phyloP scores from a whole-genome alignment of 208 protist genomes.

The Perkinsela sp. region DNA sequence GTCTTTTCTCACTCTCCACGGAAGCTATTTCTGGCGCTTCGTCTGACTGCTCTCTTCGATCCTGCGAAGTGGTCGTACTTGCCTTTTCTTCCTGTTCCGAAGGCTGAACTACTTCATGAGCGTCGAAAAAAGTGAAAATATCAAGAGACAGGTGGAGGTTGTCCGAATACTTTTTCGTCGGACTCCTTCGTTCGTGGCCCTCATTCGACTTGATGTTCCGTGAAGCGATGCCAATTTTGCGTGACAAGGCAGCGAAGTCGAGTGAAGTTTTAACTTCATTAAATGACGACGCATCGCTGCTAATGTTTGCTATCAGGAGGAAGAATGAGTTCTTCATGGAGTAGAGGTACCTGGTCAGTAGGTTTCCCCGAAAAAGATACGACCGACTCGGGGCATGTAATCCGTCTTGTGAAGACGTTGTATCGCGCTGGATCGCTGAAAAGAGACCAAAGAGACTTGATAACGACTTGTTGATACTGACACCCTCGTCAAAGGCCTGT shows the following conservation, averaged over 20 bases:
- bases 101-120: no score
- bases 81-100: no score
- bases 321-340: neutral
- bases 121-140: no score
- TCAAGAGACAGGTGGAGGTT: no score
- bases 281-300: neutral
- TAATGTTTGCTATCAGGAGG: neutral
- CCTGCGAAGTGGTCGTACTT: no score
- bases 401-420: neutral
- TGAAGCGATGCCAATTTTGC: no score
- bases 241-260: neutral
- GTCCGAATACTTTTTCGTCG: no score
- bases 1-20: no score
- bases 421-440: neutral
- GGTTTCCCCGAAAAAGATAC: neutral
- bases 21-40: no score
- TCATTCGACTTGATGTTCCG: no score
- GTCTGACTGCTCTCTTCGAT: no score
- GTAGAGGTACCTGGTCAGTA: neutral
- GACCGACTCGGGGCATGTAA: neutral
- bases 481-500: conserved; percentile 37
- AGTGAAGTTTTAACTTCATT: neutral
- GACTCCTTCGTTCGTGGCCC: no score
- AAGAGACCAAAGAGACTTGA: conserved; percentile 43
- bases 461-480: conserved; percentile 65